Base-by-base conservation (phyloP, 306 rosid genomes). In the Castanea mollissima region DNA sequence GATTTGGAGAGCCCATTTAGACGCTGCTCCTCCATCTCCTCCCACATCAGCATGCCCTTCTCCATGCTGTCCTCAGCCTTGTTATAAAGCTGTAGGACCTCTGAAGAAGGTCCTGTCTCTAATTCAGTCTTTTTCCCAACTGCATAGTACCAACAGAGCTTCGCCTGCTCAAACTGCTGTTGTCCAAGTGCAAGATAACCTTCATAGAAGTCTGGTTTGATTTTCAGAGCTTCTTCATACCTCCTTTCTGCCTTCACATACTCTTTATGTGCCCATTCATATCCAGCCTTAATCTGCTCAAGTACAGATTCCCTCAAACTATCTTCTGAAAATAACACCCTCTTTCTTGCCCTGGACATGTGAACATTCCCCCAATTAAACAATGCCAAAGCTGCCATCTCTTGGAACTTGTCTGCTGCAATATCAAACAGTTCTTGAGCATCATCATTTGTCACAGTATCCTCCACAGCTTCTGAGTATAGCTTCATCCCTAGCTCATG, bases 361-460 rank as follows among this genome's bases (percentile, higher is more conserved):
- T 94, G 97, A 75, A 94, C 94, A 80, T 86, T 94, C 69, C 98
- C 98, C 98, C 94, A 92, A 74, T 94, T 94, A 73, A 94, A 92
- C 83, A 92, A 79, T 27, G 98, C 97, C 86, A 94, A 79, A 78
- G 98, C 97, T 18, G 91, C 85, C 97, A 92, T 94, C 89, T 94
- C 98, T 82, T 94, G 97, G 85, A 94, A 94, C 78, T 87, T 94
- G 73, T 88, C 91, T 1, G 89, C 90, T 5, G 97, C 97, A 76
- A 94, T 91, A 60, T 87, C 89, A 76, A 92, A 92, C 77, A 94
- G 84, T 55, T 91, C 93, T 64, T 94, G 97, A 69, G 98, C 98
- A 75, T 78, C 92, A 29, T 87, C 93, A 52, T 69, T 75, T 15
- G 92, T 86, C 77, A 90, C 89, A 0, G 83, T 4, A 35, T 92